Evolutionary conservation across 2,329 filamentous ascomycete genomes (phyloP), one percentile per base, ranked within the genome.

Genomic region (Blumeria hordei): DNA sequence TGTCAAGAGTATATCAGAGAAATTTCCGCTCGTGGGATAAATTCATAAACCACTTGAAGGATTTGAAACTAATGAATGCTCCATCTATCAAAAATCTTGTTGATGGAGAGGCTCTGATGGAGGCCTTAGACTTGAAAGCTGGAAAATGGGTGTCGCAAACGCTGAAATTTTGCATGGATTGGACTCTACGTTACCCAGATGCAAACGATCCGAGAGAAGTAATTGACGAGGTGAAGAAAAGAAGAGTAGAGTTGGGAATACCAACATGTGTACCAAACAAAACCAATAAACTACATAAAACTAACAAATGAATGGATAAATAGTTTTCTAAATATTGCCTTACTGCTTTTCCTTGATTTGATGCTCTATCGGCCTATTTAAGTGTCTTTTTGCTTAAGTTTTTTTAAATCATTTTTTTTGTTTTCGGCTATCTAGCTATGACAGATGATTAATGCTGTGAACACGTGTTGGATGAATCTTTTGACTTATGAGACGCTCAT

Each of bases 91-190:
- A 77, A 61, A 74, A 75, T 5, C 69, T 86, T 28, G 71, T 94
- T 36, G 85, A 93, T 63, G 90, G 92, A 14, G 83, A 76, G 41
- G 71, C 81, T 54, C 74, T 96, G 18, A 76, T 79, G 16, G 74
- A 79, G 58, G 78, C 76, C 3, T 71, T 96, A 3, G 70, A 68
- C 16, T 77, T 75, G n/a, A 80, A 78, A 59, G 81, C 85, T 0
- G 87, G 86, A 0, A 80, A 73, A n/a, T 96, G 90, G 90, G 83
- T 93, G 74, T 78, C 78, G 55, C 73, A 74, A 49, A 88, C 88
- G 3, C 69, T 94, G 50, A 83, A 93, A 35, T 71, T 88, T 3
- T 84, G 86, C 58, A 77, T 93, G 67, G 80, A 80, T 58, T 96
- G 88, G 88, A 92, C 96, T 67, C 74, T 96, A 54, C 76, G 85